Evolutionary conservation across 257 asterid species (phyloP).

Genomic region (Striga asiatica): DNA sequence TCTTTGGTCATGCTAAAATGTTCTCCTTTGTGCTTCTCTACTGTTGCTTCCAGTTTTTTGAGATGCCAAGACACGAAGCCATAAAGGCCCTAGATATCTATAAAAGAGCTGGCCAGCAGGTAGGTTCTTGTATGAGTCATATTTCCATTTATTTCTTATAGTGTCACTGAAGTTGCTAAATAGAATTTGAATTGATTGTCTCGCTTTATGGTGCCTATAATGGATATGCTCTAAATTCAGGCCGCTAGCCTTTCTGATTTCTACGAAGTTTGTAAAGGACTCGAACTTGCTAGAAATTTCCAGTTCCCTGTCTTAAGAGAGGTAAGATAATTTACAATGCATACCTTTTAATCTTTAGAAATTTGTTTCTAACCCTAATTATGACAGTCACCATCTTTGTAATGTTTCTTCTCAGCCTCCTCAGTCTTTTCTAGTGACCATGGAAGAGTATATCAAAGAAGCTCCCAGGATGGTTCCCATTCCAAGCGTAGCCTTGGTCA

Average conservation of each 20-base stretch:
- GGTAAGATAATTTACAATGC: conserved; percentile 36
- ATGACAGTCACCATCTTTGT: too few species aligned
- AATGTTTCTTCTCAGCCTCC: conserved; percentile 41
- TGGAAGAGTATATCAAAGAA: conserved; percentile 63
- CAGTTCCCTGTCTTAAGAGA: conserved; percentile 92
- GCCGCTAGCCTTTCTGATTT: conserved; percentile 85
- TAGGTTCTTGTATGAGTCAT: conserved; percentile 27
- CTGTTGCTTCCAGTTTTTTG: conserved; percentile 96
- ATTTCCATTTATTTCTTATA: not conserved
- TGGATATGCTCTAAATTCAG: conserved; percentile 29
- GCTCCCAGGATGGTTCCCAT: conserved; percentile 56
- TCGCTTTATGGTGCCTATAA: conserved; percentile 2
- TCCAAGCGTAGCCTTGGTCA: conserved; percentile 39
- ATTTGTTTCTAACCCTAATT: too few species aligned
- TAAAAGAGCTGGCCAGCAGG: conserved; percentile 99
- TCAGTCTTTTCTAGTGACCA: conserved; percentile 49
- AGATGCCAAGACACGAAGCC: conserved; percentile 99
- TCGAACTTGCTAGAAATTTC: conserved; percentile 95
- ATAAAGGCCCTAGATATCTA: conserved; percentile 87
- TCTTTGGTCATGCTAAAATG: too few species aligned
- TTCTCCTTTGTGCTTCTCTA: too few species aligned
- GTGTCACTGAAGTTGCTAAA: not conserved
- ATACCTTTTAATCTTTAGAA: too few species aligned
- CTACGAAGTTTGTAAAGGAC: conserved; percentile 89
- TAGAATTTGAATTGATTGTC: conserved; percentile 6